Evolutionary conservation across 2,329 filamentous ascomycete genomes (phyloP).

Genomic region (Gyromitra esculenta): DNA sequence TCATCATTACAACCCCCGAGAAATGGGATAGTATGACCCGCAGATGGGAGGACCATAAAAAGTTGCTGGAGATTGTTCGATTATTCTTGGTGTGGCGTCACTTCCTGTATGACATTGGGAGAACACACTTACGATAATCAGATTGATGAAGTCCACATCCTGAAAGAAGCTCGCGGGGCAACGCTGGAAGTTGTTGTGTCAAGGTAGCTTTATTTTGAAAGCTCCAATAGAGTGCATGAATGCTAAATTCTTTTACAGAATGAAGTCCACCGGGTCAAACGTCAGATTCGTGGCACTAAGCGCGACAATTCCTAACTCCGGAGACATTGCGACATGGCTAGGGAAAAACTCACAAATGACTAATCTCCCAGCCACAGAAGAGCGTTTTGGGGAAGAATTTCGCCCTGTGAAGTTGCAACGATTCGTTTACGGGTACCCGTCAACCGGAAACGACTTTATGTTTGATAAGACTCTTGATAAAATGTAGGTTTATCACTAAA

Average conservation of each 20-base stretch:
- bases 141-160: conserved; percentile 87
- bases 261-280: conserved; percentile 80
- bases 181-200: conserved; percentile 85
- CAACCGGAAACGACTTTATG: conserved; percentile 74
- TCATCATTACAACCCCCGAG: conserved; percentile 88
- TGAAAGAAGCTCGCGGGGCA: conserved; percentile 81
- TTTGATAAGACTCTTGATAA: conserved; percentile 77
- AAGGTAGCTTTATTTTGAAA: conserved; percentile 34
- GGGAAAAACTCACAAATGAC: conserved; percentile 71
- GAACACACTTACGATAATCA: conserved; percentile 22
- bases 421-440: conserved; percentile 77
- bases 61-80: conserved; percentile 77
- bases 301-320: conserved; percentile 83
- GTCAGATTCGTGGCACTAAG: conserved; percentile 84
- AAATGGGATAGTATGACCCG: conserved; percentile 92
- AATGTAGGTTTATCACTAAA: conserved; percentile 62
- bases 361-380: conserved; percentile 71
- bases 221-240: neutral
- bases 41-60: conserved; percentile 83
- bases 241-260: conserved; percentile 64
- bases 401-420: conserved; percentile 80
- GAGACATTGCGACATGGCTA: conserved; percentile 82
- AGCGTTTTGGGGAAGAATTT: conserved; percentile 81
- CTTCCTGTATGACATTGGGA: neutral
- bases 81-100: conserved; percentile 69